Percentiles rank a stretch among this genome's conserved stretches.
phyloP scores from a whole-genome alignment of 805 yeast species.

The Barnettozyma wickerhamii region DNA sequence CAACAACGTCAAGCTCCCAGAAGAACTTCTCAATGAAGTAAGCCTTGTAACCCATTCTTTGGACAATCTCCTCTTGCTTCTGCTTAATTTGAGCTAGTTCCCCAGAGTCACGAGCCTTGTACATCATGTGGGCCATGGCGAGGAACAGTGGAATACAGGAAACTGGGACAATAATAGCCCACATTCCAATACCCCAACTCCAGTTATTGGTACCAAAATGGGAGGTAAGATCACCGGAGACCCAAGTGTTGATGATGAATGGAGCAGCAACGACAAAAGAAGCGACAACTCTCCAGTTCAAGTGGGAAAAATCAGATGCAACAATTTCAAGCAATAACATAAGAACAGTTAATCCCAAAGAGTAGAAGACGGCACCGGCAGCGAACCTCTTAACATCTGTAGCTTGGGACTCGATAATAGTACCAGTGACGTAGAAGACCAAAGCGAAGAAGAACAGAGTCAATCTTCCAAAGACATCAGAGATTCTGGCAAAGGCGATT shows the following conservation, averaged over 20 bases:
- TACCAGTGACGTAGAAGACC: constrained; percentile 51
- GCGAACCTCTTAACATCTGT: constrained; percentile 48
- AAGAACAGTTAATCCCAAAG: constrained; percentile 53
- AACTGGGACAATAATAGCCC: constrained; percentile 55
- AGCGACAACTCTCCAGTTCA: constrained; percentile 60
- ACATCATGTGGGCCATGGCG: constrained; percentile 45
- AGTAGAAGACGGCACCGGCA: constrained; percentile 48
- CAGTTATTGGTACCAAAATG: constrained; percentile 35
- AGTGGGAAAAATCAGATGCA: constrained; percentile 56
- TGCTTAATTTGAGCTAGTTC: constrained; percentile 34
- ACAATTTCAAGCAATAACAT: constrained; percentile 50
- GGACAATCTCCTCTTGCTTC: constrained; percentile 13
- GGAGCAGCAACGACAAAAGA: constrained; percentile 64
- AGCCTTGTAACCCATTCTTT: constrained; percentile 14
- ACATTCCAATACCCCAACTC: constrained; percentile 56
- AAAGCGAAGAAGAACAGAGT: constrained; percentile 42
- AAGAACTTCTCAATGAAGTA: constrained; percentile 35
- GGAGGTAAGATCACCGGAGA: constrained; percentile 48
- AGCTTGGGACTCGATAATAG: constrained; percentile 53
- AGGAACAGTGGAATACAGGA: constrained; percentile 43
- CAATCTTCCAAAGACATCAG: constrained; percentile 54
- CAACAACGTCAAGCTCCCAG: constrained; percentile 61
- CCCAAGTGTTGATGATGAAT: constrained; percentile 69
- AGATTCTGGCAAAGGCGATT: constrained; percentile 49
- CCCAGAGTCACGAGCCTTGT: constrained; percentile 38